Percentiles rank a stretch among this genome's conserved stretches.
phyloP scores from a whole-genome alignment of 2,329 filamentous ascomycete species.

The Amesomyces nigricolor region DNA sequence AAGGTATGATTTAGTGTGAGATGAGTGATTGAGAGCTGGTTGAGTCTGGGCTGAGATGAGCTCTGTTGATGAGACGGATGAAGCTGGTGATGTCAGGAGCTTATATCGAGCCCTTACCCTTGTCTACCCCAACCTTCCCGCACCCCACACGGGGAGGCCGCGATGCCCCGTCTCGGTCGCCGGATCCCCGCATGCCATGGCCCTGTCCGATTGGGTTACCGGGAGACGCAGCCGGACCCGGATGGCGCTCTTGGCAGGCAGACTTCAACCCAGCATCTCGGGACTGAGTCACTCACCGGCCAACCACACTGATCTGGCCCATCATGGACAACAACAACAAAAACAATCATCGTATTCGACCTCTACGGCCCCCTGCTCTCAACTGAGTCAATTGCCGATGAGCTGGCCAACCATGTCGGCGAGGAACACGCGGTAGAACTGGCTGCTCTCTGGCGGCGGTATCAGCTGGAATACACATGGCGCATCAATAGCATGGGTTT shows the following conservation, averaged over 20 bases:
- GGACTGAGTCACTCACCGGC: constrained; percentile 17
- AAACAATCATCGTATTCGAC: constrained; percentile 61
- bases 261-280: not conserved
- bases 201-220: constrained; percentile 2
- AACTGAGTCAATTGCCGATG: constrained; percentile 59
- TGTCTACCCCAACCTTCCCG: not conserved
- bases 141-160: not conserved
- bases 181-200: not conserved
- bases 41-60: not conserved
- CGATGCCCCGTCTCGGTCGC: not conserved
- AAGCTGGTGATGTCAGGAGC: not conserved
- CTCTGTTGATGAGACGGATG: not conserved
- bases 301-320: not conserved
- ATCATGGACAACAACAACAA: constrained; percentile 30
- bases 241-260: too few relatives aligned
- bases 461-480: constrained; percentile 76
- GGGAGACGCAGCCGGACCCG: not conserved
- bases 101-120: not conserved
- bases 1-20: not conserved
- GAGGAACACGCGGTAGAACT: constrained; percentile 51
- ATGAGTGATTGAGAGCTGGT: not conserved
- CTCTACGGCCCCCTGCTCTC: constrained; percentile 70
- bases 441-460: constrained; percentile 58
- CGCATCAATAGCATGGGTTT: constrained; percentile 68
- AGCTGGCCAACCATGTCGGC: constrained; percentile 53